A percentile compares a stretch with the other conserved stretches of the same genome.
phyloP scores from a whole-genome alignment of 2,329 filamentous ascomycete species.

The Furcasterigmium sp. region DNA sequence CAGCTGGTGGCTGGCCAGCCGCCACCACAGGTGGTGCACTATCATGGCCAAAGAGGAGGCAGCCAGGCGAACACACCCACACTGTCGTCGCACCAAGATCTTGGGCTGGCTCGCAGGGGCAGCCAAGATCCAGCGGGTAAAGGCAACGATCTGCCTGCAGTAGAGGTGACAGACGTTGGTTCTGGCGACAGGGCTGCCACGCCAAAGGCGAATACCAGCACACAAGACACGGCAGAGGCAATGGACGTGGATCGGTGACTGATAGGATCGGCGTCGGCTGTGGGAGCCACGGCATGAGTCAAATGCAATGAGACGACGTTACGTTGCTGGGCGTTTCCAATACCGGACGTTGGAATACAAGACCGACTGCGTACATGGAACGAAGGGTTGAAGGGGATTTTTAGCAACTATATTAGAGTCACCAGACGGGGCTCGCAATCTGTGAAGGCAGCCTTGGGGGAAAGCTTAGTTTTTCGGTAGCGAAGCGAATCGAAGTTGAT shows the following conservation, averaged over 20 bases:
- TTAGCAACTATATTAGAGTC: too few species aligned
- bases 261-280: neutral
- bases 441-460: too few species aligned
- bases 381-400: too few species aligned
- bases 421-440: too few species aligned
- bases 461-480: too few species aligned
- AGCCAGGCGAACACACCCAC: slow-evolving; percentile 63
- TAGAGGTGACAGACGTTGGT: slow-evolving; percentile 32
- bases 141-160: slow-evolving; percentile 31
- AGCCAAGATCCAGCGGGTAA: slow-evolving; percentile 39
- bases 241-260: slow-evolving; percentile 21
- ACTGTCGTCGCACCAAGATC: slow-evolving; percentile 44
- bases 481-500: too few species aligned
- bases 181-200: slow-evolving; percentile 18
- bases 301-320: neutral
- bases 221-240: slow-evolving; percentile 11
- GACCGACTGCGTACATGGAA: too few species aligned
- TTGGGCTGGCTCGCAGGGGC: slow-evolving; percentile 37
- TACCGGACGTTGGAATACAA: too few species aligned
- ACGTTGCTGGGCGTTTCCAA: neutral
- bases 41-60: slow-evolving; percentile 62
- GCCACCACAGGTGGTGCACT: slow-evolving; percentile 62
- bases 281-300: neutral
- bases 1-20: slow-evolving; percentile 57
- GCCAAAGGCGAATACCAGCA: slow-evolving; percentile 15